Percentiles rank a stretch among this genome's conserved stretches.
Evolutionary conservation across 495 filamentous ascomycete genomes (phyloP).

Genomic region (Daldinia loculata): DNA sequence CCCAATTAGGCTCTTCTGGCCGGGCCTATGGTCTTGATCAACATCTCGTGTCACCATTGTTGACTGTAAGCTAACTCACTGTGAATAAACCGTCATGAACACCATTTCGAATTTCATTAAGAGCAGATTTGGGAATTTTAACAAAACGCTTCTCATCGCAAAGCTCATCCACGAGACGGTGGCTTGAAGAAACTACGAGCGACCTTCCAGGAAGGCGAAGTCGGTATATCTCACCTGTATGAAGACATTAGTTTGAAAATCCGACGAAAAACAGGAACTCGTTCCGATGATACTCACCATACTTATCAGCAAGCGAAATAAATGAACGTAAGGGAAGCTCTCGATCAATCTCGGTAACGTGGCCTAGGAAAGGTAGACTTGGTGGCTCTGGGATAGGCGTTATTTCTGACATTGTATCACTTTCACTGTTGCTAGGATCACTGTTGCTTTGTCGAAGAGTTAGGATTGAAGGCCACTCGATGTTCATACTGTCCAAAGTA

Average conservation of each 20-base stretch:
- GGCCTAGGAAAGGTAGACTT: constrained; percentile 43
- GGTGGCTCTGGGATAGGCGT: constrained; percentile 46
- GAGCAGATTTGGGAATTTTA: constrained; percentile 57
- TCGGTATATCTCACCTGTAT: constrained; percentile 42
- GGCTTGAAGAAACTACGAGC: constrained; percentile 56
- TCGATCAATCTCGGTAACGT: constrained; percentile 41
- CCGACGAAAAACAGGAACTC: neutral
- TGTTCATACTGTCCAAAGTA: constrained; percentile 15
- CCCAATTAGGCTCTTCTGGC: constrained; percentile 71
- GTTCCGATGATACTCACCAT: constrained; percentile 36
- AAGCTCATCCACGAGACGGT: constrained; percentile 68
- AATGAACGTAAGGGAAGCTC: constrained; percentile 38
- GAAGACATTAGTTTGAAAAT: constrained; percentile 4
- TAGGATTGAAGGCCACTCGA: constrained; percentile 38
- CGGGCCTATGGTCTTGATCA: constrained; percentile 51
- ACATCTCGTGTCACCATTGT: neutral
- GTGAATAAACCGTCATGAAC: constrained; percentile 76
- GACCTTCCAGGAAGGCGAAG: constrained; percentile 41
- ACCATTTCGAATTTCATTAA: constrained; percentile 64
- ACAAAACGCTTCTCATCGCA: constrained; percentile 74
- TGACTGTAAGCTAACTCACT: constrained; percentile 16
- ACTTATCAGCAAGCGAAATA: constrained; percentile 41
- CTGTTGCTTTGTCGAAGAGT: constrained; percentile 11
- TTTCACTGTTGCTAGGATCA: neutral
- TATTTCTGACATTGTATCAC: constrained; percentile 32